Percentiles rank a stretch among this genome's conserved stretches.
These are phyloP conservation scores for Pleurozium schreberi DNA, from an alignment of 225 moss, liverwort and hornwort species.

Conservation along the genomic window DNA sequence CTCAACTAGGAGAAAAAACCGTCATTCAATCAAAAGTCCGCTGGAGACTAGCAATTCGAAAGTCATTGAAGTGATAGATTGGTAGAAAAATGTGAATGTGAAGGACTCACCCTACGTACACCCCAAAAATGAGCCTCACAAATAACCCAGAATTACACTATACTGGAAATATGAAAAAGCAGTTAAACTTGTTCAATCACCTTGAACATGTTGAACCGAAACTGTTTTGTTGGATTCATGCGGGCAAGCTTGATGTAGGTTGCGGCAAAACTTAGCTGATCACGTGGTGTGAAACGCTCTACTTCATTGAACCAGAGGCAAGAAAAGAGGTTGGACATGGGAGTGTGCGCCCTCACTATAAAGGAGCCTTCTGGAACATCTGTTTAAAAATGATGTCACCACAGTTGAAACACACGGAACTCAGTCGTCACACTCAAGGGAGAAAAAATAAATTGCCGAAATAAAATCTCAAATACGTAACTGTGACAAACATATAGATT, in stretches of 20 bases:
- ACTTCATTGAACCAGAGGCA: conserved; percentile 99
- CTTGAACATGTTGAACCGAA: conserved; percentile 89
- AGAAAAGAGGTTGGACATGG: conserved; percentile 89
- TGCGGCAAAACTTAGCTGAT: conserved; percentile 93
- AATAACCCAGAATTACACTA: background rate
- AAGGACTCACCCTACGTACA: background rate
- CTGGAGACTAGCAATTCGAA: background rate
- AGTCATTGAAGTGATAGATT: background rate
- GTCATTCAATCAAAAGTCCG: background rate
- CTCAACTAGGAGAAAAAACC: background rate
- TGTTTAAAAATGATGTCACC: conserved; percentile 12
- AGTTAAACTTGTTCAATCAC: background rate
- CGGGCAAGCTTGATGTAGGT: conserved; percentile 81
- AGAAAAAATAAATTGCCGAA: background rate
- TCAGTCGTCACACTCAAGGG: background rate
- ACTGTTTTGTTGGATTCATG: conserved; percentile 45
- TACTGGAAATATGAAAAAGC: background rate
- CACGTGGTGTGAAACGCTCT: conserved; percentile 86
- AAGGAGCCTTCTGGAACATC: conserved; percentile 96
- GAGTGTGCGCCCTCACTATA: conserved; percentile 87
- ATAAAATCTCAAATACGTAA: background rate
- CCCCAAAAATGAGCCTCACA: background rate
- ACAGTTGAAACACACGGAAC: background rate
- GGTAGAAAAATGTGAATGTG: background rate
- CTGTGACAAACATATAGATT: background rate